phyloP scores from a whole-genome alignment of 192 early-diverging fungal genomes.

The Backusella psychrophila region DNA sequence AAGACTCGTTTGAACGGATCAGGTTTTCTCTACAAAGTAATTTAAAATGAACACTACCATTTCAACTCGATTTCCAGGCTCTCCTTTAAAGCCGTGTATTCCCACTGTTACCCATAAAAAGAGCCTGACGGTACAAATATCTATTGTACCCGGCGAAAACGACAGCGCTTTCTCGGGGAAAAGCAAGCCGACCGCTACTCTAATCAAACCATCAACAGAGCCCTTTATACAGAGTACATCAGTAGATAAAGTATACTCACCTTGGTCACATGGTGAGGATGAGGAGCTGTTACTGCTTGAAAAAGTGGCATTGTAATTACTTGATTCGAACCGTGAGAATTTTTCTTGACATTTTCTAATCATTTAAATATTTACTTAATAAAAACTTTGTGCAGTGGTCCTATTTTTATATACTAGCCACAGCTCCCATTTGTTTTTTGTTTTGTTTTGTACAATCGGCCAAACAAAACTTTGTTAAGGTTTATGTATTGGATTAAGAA shows the following conservation, averaged over 20 bases:
- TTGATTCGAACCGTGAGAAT: background rate
- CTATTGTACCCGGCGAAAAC: background rate
- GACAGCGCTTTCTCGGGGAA: background rate
- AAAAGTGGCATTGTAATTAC: background rate
- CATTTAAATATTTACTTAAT: conserved; percentile 3
- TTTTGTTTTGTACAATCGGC: background rate
- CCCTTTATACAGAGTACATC: background rate
- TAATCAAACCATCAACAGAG: background rate
- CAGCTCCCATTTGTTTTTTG: background rate
- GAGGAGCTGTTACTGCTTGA: background rate
- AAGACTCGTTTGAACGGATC: background rate
- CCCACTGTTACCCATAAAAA: background rate
- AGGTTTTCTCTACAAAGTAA: background rate
- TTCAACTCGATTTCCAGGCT: background rate
- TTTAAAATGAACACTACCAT: background rate
- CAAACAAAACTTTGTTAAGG: too few species aligned
- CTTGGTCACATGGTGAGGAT: background rate
- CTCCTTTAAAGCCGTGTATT: background rate
- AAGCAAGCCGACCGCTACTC: background rate
- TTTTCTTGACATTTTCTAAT: background rate
- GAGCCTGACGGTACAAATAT: background rate
- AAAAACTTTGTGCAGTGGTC: background rate
- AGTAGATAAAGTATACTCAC: background rate
- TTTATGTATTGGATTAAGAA: too few species aligned
- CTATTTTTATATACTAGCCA: background rate